Evolutionary conservation across 495 filamentous ascomycete species (phyloP), one percentile per base, ranked within the genome.

Genomic region (Pyronema omphalodes): DNA sequence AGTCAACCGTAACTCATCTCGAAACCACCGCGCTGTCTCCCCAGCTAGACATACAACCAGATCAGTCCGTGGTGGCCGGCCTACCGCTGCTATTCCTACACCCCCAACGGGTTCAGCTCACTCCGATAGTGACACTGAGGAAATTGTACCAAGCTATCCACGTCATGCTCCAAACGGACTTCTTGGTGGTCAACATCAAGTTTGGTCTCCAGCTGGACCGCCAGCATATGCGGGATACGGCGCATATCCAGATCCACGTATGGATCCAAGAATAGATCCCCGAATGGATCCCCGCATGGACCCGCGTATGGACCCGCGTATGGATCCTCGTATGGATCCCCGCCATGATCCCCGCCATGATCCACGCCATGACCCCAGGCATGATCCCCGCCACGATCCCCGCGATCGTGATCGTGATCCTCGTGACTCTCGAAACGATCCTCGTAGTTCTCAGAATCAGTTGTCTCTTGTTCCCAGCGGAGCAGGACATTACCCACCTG

Each of bases 101-200:
- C 52, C 62, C 0, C 62, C 61, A 15, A 54, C 58, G 14, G 35
- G 41, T 34, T 52, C 50, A 34, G 55, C 48, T 11, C 58, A 58
- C 43, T 64, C 62, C 1, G 62, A 65, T 39, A 65, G 62, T n/a
- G 62, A 65, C 17, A 55, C 56, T 9, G 62, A 65, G 43, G 62
- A 65, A 37, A 8, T 63, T 8, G 23, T 29, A 29, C 34, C 50
- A 17, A 49, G 46, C 14, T 64, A 65, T 53, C 37, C 60, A 14
- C 60, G 60, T 37, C 57, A 52, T 9, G 57, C 39, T 39, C 57
- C 50, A 12, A 53, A 56, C 11, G 60, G 60, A 9, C 59, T 58
- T 11, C 52, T 62, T 48, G 59, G 60, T 40, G 56, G 56, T 3
- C 39, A 45, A 7, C 55, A 60, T 3, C 46, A 51, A 8, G 53